Base-by-base conservation (phyloP, 345 rosid genomes). In the Moricandia moricandioides region DNA sequence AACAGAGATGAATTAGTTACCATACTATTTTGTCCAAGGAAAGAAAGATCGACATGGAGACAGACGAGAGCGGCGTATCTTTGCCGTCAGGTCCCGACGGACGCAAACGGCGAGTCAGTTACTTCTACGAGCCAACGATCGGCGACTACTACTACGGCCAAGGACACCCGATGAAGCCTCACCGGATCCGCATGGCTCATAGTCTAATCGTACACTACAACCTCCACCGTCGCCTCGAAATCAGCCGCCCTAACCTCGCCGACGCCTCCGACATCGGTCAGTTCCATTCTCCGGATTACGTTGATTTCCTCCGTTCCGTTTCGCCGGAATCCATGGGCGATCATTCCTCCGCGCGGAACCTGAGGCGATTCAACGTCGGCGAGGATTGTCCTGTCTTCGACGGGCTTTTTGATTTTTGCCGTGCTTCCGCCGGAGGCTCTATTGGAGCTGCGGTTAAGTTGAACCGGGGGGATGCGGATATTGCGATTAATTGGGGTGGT, bases 81-180 rank as follows among this genome's bases (percentile, higher is more conserved):
- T 88, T 95, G 17, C 85, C 87, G 29, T 89, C 99, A 43, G 98
- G 97, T 5, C 89, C 96, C 51, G 99, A 95, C 79, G 99, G 85
- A 3, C 79, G 75, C 69, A 89, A 86, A 72, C 91, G 99, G 37
- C 90, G 99, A 8, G 98, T 95, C 27, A 88, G 88, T 74, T 95
- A 95, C 86, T 92, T 92, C 86, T 95, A 95, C 83, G 99, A 95
- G 74, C 98, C 99, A 6, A 84, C 99, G 35, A 91, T 95, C 82
- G 99, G 99, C 40, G 86, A 95, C 88, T 88, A 92, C 85, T 95
- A 92, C 83, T 95, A 92, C 76, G 98, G 98, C 31, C 97, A 92
- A 74, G 91, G 94, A 17, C 99, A 95, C 69, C 96, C 99, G 45
- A 92, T 95, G 99, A 95, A 95, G 80, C 99, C 99, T 76, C 98